Base-by-base conservation (phyloP, 2,329 filamentous ascomycete species). In the Colletotrichum gloeosporioides region DNA sequence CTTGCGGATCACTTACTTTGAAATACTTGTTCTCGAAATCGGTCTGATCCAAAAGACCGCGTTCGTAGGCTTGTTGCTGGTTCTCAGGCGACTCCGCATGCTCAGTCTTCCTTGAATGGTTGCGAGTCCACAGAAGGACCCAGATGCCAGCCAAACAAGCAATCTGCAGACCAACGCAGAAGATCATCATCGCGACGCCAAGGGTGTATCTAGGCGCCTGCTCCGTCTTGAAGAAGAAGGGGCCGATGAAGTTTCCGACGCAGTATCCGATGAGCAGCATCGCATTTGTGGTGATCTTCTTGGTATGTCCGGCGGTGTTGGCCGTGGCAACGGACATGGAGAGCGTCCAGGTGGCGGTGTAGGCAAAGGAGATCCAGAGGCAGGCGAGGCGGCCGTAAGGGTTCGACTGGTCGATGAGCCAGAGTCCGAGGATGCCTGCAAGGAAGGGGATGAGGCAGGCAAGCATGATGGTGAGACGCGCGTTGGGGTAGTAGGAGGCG, bases 301-400 rank as follows among this genome's bases (percentile, higher is more conserved):
- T 94, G 5, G 92, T 94, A 16, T 89, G 90, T 7, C 93, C 93
- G 0, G 88, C 93, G 0, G 92, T 94, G 82, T 95, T 95, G 9
- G 90, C 91, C 8, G 94, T 88, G 71, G 94, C 92, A 18, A 75
- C 72, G 18, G 73, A 75, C 73, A 75, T 75, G 68, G 73, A 72
- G 4, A 75, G 62, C 36, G 73, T 75, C 70, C 70, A 76, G 57
- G 79, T 78, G 18, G 80, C 77, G 0, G 80, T 81, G 67, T 82
- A 82, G 1, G 79, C 57, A 32, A 82, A 82, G 0, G 78, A 80
- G 3, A 82, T 80, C 81, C 81, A 82, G 2, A 82, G 69, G 4
- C 80, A 82, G 8, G 78, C 79, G 3, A 82, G 71, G 0, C 81
- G 77, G 0, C 78, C 81, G 39, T 79, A 79, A 0, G 75, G 75